These are phyloP conservation scores for Penicillium flavigenum DNA, from an alignment of 495 filamentous ascomycete genomes.

Conservation along the genomic window DNA sequence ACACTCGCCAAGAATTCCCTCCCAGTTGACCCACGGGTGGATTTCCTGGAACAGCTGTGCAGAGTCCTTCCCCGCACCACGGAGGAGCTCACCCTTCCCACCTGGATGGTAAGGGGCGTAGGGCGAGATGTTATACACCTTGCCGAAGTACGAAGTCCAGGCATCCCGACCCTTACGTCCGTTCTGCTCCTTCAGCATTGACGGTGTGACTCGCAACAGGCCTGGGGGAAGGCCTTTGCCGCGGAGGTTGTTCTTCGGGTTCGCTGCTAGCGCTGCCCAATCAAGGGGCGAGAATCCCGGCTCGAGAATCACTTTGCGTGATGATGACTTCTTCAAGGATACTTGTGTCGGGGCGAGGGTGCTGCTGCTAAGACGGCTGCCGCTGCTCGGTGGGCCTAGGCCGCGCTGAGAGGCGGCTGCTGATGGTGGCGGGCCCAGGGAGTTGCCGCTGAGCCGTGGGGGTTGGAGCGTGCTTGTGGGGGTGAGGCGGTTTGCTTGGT, in stretches of 20 bases:
- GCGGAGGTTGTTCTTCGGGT: conserved; percentile 65
- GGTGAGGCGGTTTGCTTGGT: conserved; percentile 23
- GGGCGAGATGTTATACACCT: conserved; percentile 90
- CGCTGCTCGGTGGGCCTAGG: conserved; percentile 28
- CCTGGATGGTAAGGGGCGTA: conserved; percentile 92
- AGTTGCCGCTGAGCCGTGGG: conserved; percentile 18
- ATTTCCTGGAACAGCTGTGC: conserved; percentile 85
- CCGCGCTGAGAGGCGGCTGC: conserved; percentile 35
- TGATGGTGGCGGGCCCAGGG: conserved; percentile 37
- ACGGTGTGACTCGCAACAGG: conserved; percentile 70
- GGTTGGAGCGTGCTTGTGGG: conserved; percentile 17
- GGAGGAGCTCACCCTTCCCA: conserved; percentile 80
- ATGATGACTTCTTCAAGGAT: conserved; percentile 39
- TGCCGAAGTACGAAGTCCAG: conserved; percentile 82
- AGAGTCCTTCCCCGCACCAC: conserved; percentile 66
- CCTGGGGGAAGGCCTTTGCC: conserved; percentile 53
- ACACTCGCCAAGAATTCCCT: conserved; percentile 85
- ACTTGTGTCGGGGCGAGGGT: conserved; percentile 39
- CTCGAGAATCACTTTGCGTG: conserved; percentile 66
- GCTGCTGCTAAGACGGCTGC: conserved; percentile 35
- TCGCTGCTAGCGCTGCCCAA: conserved; percentile 78
- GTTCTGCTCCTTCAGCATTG: conserved; percentile 68
- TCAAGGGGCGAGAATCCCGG: conserved; percentile 93
- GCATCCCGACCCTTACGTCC: conserved; percentile 80
- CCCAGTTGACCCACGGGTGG: conserved; percentile 98